Conservation (phyloP, 1,284 basidiomycete species). For the Dichomitus squalens region DNA sequence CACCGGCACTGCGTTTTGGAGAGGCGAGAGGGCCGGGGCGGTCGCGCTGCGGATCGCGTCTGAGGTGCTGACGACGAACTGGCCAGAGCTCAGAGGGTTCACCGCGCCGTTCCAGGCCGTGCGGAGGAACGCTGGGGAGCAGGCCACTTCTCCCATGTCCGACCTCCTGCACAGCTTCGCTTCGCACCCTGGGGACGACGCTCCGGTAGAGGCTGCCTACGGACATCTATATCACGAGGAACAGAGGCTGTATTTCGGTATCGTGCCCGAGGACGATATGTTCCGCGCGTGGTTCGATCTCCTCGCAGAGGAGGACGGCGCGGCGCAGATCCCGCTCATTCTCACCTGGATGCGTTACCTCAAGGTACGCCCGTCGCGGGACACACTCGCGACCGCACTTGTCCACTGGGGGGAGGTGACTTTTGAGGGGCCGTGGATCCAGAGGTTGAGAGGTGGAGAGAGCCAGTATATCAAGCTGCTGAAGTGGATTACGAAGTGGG, state of each 20-base stretch:
- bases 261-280: constrained; percentile 50
- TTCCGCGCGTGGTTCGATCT: constrained; percentile 70
- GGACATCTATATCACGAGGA: constrained; percentile 11
- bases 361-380: constrained; percentile 50
- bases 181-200: neutral
- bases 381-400: constrained; percentile 65
- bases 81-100: constrained; percentile 37
- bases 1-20: constrained; percentile 47
- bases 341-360: constrained; percentile 80
- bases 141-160: constrained; percentile 30
- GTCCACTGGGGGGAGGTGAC: constrained; percentile 74
- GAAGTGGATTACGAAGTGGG: constrained; percentile 71
- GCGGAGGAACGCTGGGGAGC: constrained; percentile 31
- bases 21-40: constrained; percentile 44
- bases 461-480: constrained; percentile 54
- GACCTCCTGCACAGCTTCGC: constrained; percentile 28
- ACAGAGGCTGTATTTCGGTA: constrained; percentile 35
- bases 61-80: constrained; percentile 53
- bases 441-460: constrained; percentile 37
- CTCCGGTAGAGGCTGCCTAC: neutral
- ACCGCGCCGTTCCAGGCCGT: constrained; percentile 32
- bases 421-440: constrained; percentile 58
- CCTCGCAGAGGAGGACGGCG: constrained; percentile 52
- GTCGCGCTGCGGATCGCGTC: constrained; percentile 51
- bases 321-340: constrained; percentile 65